Evolutionary conservation across 2,329 filamentous ascomycete species (phyloP).

Genomic region (Zalaria sp.): DNA sequence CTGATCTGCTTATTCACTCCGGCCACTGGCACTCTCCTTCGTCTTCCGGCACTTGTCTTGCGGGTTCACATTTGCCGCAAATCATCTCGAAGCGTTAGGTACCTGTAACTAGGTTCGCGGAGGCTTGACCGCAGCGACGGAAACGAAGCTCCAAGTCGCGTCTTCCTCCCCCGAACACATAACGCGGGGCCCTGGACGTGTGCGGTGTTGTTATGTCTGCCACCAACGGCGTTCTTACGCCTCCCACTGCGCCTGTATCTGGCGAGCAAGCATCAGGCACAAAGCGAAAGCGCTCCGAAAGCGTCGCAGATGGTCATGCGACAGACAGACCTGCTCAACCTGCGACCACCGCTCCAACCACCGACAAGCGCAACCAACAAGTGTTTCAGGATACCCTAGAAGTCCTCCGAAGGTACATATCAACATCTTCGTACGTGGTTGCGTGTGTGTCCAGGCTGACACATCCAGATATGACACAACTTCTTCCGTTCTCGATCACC

Average conservation of each 20-base stretch:
- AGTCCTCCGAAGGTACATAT: constrained; percentile 25
- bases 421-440: background rate
- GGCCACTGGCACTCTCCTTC: too few species aligned
- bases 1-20: too few species aligned
- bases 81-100: too few species aligned
- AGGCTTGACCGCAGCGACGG: too few species aligned
- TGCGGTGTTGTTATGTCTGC: constrained; percentile 5
- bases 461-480: constrained; percentile 22
- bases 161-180: constrained; percentile 2
- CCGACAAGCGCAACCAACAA: constrained; percentile 11
- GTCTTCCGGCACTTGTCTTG: too few species aligned
- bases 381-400: constrained; percentile 26
- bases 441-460: too few species aligned
- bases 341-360: constrained; percentile 5
- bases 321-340: constrained; percentile 10
- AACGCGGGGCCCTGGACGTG: background rate
- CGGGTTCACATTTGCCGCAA: too few species aligned
- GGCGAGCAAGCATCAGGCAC: constrained; percentile 9
- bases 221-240: constrained; percentile 9
- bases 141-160: constrained; percentile 1
- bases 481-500: constrained; percentile 30
- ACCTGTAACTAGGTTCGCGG: too few species aligned
- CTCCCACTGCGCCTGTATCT: constrained; percentile 1
- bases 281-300: constrained; percentile 32
- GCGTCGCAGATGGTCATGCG: constrained; percentile 16